Conservation (phyloP, 2,329 filamentous ascomycete species). For the Alternaria sp. region DNA sequence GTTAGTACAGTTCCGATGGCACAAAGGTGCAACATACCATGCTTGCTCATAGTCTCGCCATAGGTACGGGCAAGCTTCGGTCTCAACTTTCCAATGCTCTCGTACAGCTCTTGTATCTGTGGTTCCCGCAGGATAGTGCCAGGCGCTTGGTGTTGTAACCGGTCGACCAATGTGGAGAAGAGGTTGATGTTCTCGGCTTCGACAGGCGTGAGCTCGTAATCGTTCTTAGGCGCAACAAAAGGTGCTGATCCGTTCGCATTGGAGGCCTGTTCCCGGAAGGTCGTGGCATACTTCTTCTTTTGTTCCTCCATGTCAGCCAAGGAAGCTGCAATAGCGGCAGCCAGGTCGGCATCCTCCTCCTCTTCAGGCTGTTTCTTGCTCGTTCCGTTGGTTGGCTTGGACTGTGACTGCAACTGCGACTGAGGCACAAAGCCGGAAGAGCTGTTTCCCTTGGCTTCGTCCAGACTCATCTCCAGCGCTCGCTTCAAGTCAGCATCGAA, state of each 20-base stretch:
- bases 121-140: conserved; percentile 96
- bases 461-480: conserved; percentile 94
- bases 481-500: conserved; percentile 96
- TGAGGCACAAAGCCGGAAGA: conserved; percentile 75
- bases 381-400: conserved; percentile 46
- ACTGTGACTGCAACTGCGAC: conserved; percentile 54
- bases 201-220: conserved; percentile 90
- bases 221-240: conserved; percentile 75
- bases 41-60: conserved; percentile 99
- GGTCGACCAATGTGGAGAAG: conserved; percentile 91
- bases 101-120: conserved; percentile 97
- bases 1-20: conserved; percentile 41
- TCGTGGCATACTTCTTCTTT: conserved; percentile 86
- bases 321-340: conserved; percentile 93
- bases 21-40: conserved; percentile 66
- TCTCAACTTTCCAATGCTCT: conserved; percentile 90
- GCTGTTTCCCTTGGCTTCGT: conserved; percentile 81
- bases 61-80: conserved; percentile 95
- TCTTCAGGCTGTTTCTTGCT: conserved; percentile 60
- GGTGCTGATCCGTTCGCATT: conserved; percentile 56
- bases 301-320: conserved; percentile 97
- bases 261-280: conserved; percentile 78
- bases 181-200: conserved; percentile 98
- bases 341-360: conserved; percentile 90
- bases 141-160: conserved; percentile 91